Conservation (phyloP, 345 rosid species). For the Pistacia vera region DNA sequence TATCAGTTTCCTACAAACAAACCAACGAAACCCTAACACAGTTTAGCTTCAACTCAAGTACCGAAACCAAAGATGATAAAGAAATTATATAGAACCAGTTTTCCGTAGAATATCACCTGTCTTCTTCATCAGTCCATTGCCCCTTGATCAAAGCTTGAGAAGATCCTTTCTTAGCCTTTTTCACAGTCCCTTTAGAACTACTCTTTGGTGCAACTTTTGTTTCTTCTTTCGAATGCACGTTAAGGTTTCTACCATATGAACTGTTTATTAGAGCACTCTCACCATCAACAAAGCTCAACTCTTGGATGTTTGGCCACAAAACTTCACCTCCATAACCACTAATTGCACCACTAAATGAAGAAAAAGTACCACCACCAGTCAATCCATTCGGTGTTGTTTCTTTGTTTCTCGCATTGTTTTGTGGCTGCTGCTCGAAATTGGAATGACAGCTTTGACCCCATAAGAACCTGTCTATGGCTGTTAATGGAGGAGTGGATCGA, state of each 20-base stretch:
- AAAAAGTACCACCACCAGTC: conserved; percentile 16
- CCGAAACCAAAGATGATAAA: no score
- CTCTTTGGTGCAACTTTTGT: conserved; percentile 26
- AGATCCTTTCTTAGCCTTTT: conserved; percentile 50
- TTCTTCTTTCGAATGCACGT: conserved; percentile 21
- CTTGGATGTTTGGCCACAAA: conserved; percentile 34
- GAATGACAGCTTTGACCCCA: conserved; percentile 43
- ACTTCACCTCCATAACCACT: conserved; percentile 3
- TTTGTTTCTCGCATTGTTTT: conserved; percentile 24
- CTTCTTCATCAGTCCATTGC: conserved; percentile 96
- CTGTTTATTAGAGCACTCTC: conserved; percentile 28
- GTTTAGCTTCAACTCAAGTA: neutral
- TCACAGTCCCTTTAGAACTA: conserved; percentile 23
- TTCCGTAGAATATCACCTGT: conserved; percentile 46
- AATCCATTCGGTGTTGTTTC: conserved; percentile 22
- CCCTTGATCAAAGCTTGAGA: conserved; percentile 74
- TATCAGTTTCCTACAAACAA: conserved; percentile 57
- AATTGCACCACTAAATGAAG: conserved; percentile 23
- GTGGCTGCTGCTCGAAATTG: conserved; percentile 25
- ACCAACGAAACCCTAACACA: conserved; percentile 8
- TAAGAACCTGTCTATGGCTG: conserved; percentile 81
- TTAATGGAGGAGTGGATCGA: conserved; percentile 60
- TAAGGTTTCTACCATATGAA: conserved; percentile 33
- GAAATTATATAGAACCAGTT: no score
- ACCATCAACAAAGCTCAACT: conserved; percentile 37